These are phyloP conservation scores for Polytrichum formosum DNA, from an alignment of 225 moss, liverwort and hornwort genomes.

Conservation along the genomic window DNA sequence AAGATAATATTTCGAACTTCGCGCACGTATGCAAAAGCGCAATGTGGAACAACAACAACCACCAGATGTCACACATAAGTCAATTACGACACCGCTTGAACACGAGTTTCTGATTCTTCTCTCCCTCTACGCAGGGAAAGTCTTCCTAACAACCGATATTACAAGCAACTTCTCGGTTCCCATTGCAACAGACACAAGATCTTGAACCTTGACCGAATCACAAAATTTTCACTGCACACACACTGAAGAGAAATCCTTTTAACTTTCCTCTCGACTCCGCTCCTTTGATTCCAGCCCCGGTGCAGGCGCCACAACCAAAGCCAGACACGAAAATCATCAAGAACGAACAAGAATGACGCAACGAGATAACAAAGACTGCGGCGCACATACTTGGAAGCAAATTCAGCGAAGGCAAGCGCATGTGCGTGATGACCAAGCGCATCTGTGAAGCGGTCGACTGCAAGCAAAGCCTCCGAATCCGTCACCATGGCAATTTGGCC, in stretches of 20 bases:
- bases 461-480: conserved; percentile 17
- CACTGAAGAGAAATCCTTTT: no score
- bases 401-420: conserved; percentile 54
- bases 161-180: no score
- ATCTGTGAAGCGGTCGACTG: conserved; percentile 23
- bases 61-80: no score
- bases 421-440: conserved; percentile 53
- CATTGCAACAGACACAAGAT: neutral
- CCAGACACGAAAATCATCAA: neutral
- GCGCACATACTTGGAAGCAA: conserved; percentile 54
- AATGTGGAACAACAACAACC: no score
- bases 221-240: neutral
- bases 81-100: no score
- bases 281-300: neutral
- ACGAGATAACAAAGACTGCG: neutral
- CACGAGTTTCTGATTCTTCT: no score
- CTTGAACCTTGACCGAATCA: neutral
- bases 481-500: conserved; percentile 74
- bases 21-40: no score
- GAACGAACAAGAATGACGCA: neutral
- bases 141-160: no score
- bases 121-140: no score
- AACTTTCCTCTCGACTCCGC: neutral
- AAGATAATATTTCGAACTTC: no score
- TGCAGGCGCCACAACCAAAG: neutral